Conservation (phyloP, 768 basidiomycete species). For the Tricholoma flavovirens region DNA sequence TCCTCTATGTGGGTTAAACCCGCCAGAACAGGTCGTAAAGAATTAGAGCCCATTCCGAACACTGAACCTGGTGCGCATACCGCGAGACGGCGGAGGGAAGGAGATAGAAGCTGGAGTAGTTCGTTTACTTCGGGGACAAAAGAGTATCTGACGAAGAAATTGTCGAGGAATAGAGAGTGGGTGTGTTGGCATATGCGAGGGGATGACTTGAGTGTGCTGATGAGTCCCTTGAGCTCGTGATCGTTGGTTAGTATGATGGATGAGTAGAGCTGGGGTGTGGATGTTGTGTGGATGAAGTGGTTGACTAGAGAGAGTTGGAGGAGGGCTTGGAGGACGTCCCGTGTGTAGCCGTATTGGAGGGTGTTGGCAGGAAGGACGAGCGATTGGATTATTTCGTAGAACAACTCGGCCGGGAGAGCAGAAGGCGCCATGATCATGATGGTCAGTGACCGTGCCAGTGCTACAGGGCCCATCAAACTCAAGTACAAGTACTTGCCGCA, state of each 20-base stretch:
- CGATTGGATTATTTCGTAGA: slow-evolving; percentile 9
- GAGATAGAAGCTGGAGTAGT: slow-evolving; percentile 7
- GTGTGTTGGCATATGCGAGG: slow-evolving; percentile 1
- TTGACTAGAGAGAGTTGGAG: slow-evolving; percentile 8
- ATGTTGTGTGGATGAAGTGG: slow-evolving; percentile 2
- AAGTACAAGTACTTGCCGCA: no score
- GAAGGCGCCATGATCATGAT: no score
- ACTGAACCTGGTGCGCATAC: slow-evolving; percentile 7
- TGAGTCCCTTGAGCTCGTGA: slow-evolving; percentile 2
- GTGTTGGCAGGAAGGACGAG: slow-evolving; percentile 2
- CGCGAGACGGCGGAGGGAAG: slow-evolving; percentile 9
- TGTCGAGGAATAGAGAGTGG: slow-evolving; percentile 2
- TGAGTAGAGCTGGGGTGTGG: slow-evolving; percentile 8
- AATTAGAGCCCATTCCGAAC: slow-evolving; percentile 1
- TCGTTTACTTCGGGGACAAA: slow-evolving; percentile 1
- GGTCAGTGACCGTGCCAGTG: no score
- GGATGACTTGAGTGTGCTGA: slow-evolving; percentile 1
- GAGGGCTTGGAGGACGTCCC: slow-evolving; percentile 8
- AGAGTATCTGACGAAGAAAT: not conserved
- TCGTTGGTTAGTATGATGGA: slow-evolving; percentile 10
- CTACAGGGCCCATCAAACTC: no score
- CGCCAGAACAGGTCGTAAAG: slow-evolving; percentile 6
- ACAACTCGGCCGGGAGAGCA: not conserved
- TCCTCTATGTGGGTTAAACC: slow-evolving; percentile 10
- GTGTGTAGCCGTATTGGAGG: slow-evolving; percentile 9